phyloP scores from a whole-genome alignment of 2,329 filamentous ascomycete genomes.

The Acrocalymma vagum region DNA sequence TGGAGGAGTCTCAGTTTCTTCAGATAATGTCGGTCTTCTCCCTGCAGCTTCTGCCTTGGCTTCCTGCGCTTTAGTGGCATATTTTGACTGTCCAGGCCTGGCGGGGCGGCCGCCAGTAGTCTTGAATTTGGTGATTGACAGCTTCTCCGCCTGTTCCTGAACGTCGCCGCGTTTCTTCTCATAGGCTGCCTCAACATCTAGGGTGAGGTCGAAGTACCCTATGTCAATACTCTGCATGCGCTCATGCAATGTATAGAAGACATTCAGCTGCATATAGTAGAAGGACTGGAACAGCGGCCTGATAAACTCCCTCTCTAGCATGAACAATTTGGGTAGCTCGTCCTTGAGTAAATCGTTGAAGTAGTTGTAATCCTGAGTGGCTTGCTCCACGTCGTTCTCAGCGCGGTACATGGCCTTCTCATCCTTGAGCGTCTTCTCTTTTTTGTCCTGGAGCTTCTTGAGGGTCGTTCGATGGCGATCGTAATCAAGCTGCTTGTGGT shows the following conservation, averaged over 20 bases:
- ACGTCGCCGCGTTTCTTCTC: slow-evolving; percentile 87
- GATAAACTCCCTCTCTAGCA: slow-evolving; percentile 92
- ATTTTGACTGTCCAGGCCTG: slow-evolving; percentile 44
- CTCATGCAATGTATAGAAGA: slow-evolving; percentile 98
- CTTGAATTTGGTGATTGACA: slow-evolving; percentile 91
- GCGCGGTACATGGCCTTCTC: slow-evolving; percentile 97
- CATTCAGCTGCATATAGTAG: slow-evolving; percentile 99
- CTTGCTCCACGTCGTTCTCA: slow-evolving; percentile 87
- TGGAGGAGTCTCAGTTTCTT: slow-evolving; percentile 45
- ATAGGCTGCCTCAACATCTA: slow-evolving; percentile 92
- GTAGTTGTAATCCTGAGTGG: slow-evolving; percentile 96
- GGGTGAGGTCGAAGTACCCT: slow-evolving; percentile 92
- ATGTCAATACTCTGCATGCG: slow-evolving; percentile 98
- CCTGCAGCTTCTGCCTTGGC: slow-evolving; percentile 32
- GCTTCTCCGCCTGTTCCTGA: slow-evolving; percentile 81
- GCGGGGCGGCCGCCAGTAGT: slow-evolving; percentile 72
- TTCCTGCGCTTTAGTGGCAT: slow-evolving; percentile 49
- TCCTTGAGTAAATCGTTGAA: slow-evolving; percentile 98
- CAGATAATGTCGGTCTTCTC: slow-evolving; percentile 39
- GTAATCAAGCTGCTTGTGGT: slow-evolving; percentile 97
- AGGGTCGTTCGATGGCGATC: slow-evolving; percentile 83
- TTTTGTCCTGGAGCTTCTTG: slow-evolving; percentile 98
- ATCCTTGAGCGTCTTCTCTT: slow-evolving; percentile 94
- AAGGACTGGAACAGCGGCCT: slow-evolving; percentile 97
- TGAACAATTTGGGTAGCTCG: slow-evolving; percentile 90